Evolutionary conservation across 2,329 filamentous ascomycete species (phyloP), one percentile per base, ranked within the genome.

Genomic region (Thyridium curvatum): DNA sequence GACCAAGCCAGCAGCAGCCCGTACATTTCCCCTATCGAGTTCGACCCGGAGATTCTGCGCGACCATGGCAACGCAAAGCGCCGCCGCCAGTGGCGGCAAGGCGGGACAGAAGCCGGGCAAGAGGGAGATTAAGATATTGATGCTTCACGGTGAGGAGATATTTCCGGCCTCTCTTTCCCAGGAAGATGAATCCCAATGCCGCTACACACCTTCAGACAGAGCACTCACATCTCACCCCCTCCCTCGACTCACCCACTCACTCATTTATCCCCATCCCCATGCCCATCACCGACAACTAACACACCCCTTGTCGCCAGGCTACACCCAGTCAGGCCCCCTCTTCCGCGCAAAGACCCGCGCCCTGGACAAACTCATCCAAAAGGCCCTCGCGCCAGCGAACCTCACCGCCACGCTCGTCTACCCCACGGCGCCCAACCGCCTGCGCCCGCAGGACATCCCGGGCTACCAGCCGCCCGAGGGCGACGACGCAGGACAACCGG

Each of bases 291-390:
- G 15, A 12, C 18, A 30, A 26, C 15, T 18, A 33, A 28, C 30
- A 31, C n/a, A 41, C 30, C 40, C n/a, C 13, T 30, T 31, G n/a
- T n/a, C n/a, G n/a, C 10, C 41, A 82, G 85, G 91, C 61, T 96
- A 82, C 74, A 95, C 91, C 8, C 91, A 97, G 70, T 94, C 86
- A 18, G 89, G 90, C 4, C 63, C 82, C 4, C 70, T 89, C 46
- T 96, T 96, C 75, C 83, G 79, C 58, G 77, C 83, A 60, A 96
- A 96, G 68, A 94, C 87, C 34, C 86, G 88, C 59, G 87, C 87
- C 10, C 71, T 96, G 2, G 79, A 89, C 52, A 95, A 96, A 61
- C 69, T 82, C 39, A 74, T 96, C 41, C 61, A 69, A 44, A 95
- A 94, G 56, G 66, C 78, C 18, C 84, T 96, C 46, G 62, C 73